Base-by-base conservation (phyloP, 1,284 basidiomycete species). In the Puccinia coronata region DNA sequence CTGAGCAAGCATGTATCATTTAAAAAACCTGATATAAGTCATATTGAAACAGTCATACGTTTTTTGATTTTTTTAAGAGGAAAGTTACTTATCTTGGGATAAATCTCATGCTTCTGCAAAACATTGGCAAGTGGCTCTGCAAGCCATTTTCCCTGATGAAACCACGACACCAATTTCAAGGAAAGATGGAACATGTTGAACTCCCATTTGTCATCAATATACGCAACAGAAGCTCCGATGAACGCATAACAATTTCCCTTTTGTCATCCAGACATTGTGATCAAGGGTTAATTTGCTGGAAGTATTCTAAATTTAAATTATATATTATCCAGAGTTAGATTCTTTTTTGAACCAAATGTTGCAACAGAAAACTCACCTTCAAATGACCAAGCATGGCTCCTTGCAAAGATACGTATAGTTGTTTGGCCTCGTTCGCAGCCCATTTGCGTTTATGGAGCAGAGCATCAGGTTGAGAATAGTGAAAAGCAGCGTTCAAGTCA, bases 41-140 rank as follows among this genome's bases (percentile, higher is more conserved):
- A n/a, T 34, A 53, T 51, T 53, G 53, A 31, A 53, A 53, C 25
- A 31, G 47, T 72, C 2, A 2, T 53, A 49, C 2, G 34, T 47
- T 47, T 47, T n/a, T 8, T 47, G 9, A 47, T 16, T 47, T 28
- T n/a, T 47, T 6, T 25, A 47, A 9, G 23, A 70, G 23, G 67
- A 70, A 47, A 31, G 43, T 3, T 53, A 72, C 47, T 53, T 53
- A 72, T 72, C 47, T 53, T 72, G 49, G 49, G 53, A 51, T 57
- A 51, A 31, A 53, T 49, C 31, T 23, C 34, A 53, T 76, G 55
- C 39, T 59, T 76, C 74, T 61, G 41, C 55, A 63, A 49, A 61
- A 59, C 57, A 61, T 49, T 61, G 53, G 59, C 55, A 61, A 76
- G 55, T 76, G 74, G 53, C 74, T 76, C 74, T 25, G 74, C 74